Percentiles rank a stretch among this genome's conserved stretches.
Evolutionary conservation across 305 asterid genomes (phyloP).

Genomic region (Rubia tinctorum): DNA sequence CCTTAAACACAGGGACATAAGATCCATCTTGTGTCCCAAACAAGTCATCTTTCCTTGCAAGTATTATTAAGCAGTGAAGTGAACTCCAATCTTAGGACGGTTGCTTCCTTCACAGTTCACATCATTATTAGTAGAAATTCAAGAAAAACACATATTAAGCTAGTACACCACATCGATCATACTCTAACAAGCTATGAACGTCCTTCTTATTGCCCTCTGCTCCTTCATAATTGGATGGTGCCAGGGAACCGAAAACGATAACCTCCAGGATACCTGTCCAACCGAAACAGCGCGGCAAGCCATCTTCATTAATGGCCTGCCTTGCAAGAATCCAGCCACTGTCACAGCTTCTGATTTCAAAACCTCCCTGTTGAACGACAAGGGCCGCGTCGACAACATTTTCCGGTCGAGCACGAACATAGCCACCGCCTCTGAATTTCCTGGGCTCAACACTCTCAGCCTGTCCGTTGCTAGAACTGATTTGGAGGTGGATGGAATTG

Average conservation of each 20-base stretch:
- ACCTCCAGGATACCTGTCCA: slow-evolving; percentile 62
- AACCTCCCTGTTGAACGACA: slow-evolving; percentile 34
- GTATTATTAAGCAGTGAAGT: slow-evolving; percentile 41
- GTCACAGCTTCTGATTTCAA: slow-evolving; percentile 57
- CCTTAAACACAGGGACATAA: slow-evolving; percentile 14
- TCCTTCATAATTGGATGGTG: slow-evolving; percentile 18
- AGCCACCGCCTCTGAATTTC: slow-evolving; percentile 55
- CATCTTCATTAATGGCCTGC: slow-evolving; percentile 56
- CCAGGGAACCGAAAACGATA: slow-evolving; percentile 40
- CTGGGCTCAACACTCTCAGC: slow-evolving; percentile 77
- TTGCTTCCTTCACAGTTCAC: slow-evolving; percentile 34
- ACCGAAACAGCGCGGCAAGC: slow-evolving; percentile 25
- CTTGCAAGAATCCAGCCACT: slow-evolving; percentile 59
- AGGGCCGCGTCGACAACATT: slow-evolving; percentile 50
- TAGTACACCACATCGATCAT: neutral
- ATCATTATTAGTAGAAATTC: slow-evolving; percentile 2
- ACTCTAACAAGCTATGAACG: slow-evolving; percentile 2
- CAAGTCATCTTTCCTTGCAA: slow-evolving; percentile 36
- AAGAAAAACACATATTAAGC: neutral
- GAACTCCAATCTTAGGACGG: slow-evolving; percentile 57
- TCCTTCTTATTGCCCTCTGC: slow-evolving; percentile 4
- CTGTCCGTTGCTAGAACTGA: slow-evolving; percentile 60
- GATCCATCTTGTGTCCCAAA: neutral
- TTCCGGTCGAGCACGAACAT: slow-evolving; percentile 37
- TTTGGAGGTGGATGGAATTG: slow-evolving; percentile 60